These are phyloP conservation scores for Quillaja saponaria DNA, from an alignment of 306 rosid genomes.

Conservation along the genomic window DNA sequence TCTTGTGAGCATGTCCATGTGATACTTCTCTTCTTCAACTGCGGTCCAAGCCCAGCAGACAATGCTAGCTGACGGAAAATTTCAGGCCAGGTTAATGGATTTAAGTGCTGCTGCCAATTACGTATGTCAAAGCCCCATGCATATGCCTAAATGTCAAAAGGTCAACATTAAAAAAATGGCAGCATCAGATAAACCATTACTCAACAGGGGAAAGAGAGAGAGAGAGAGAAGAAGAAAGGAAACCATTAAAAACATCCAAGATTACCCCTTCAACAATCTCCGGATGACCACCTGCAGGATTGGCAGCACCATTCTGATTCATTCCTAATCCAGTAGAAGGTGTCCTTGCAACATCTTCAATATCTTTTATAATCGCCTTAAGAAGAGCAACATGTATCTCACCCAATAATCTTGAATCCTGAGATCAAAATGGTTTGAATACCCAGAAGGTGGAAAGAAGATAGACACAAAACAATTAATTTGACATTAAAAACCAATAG, in stretches of 20 bases:
- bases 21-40: slow-evolving; percentile 70
- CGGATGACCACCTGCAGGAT: slow-evolving; percentile 97
- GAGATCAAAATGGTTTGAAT: slow-evolving; percentile 37
- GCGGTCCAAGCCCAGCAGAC: slow-evolving; percentile 94
- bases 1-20: slow-evolving; percentile 66
- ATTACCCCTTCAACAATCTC: slow-evolving; percentile 97
- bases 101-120: slow-evolving; percentile 92
- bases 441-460: slow-evolving; percentile 17
- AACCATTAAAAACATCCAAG: slow-evolving; percentile 21
- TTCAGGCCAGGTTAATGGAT: slow-evolving; percentile 96
- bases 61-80: slow-evolving; percentile 86
- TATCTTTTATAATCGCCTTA: slow-evolving; percentile 84
- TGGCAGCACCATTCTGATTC: slow-evolving; percentile 87
- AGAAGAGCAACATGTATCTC: slow-evolving; percentile 93
- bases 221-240: slow-evolving; percentile 7
- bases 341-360: slow-evolving; percentile 98
- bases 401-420: slow-evolving; percentile 96
- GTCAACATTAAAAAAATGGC: slow-evolving; percentile 20
- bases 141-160: slow-evolving; percentile 64
- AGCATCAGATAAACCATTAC: slow-evolving; percentile 17
- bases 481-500: slow-evolving; percentile 27
- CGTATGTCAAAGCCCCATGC: slow-evolving; percentile 98
- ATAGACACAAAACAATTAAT: slow-evolving; percentile 9
- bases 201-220: background rate
- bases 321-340: slow-evolving; percentile 81